Conservation (phyloP, 2,329 filamentous ascomycete genomes). For the Aspergillus texensis region DNA sequence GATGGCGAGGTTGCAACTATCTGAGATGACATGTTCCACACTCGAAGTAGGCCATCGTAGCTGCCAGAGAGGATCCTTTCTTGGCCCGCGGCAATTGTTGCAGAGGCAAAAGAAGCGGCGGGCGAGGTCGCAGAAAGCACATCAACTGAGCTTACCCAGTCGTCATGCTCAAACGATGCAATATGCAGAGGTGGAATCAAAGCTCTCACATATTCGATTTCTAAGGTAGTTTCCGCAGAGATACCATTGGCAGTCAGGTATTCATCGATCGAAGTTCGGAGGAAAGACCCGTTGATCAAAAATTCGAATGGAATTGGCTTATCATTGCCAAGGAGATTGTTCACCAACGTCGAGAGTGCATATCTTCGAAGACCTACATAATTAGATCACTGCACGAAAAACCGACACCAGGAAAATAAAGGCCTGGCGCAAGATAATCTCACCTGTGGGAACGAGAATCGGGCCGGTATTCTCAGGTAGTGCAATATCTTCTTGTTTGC, state of each 20-base stretch:
- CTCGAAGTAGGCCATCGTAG: conserved; percentile 83
- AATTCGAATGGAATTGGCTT: conserved; percentile 73
- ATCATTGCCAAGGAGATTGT: conserved; percentile 60
- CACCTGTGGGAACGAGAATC: conserved; percentile 61
- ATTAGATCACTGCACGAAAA: conserved; percentile 17
- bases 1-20: conserved; percentile 75
- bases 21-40: conserved; percentile 90
- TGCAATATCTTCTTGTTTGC: conserved; percentile 56
- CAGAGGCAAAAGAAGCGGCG: conserved; percentile 60
- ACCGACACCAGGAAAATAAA: not conserved
- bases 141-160: conserved; percentile 91
- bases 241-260: conserved; percentile 85
- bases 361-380: conserved; percentile 57
- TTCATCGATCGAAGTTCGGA: conserved; percentile 86
- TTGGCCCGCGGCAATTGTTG: conserved; percentile 55
- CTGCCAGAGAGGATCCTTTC: conserved; percentile 86
- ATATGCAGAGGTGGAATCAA: conserved; percentile 86
- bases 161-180: conserved; percentile 93
- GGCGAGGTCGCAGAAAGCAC: conserved; percentile 70
- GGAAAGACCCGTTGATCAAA: conserved; percentile 88
- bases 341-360: conserved; percentile 65
- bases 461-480: conserved; percentile 58
- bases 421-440: conserved; percentile 20
- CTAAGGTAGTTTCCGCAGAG: conserved; percentile 82
- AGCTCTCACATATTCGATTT: conserved; percentile 90